A percentile compares a stretch with the other conserved stretches of the same genome.
These are phyloP conservation scores for Pisolithus marmoratus DNA, from an alignment of 768 basidiomycete genomes.

Conservation along the genomic window DNA sequence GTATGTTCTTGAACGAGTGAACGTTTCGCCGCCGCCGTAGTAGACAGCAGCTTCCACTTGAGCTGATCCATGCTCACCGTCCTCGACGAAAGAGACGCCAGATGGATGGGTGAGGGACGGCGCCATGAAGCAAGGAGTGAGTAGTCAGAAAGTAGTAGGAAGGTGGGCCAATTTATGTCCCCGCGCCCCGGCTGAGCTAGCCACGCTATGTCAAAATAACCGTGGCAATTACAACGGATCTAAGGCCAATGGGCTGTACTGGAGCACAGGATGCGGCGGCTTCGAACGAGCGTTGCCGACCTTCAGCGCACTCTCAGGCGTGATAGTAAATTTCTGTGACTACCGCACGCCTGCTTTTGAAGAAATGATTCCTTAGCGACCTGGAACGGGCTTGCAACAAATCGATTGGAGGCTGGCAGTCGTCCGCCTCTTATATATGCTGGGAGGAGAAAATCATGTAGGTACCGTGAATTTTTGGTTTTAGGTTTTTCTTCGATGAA, in stretches of 20 bases:
- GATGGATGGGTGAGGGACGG: conserved; percentile 61
- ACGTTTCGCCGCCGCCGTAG: conserved; percentile 76
- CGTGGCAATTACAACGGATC: conserved; percentile 15
- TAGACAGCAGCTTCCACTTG: conserved; percentile 73
- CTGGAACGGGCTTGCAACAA: background rate
- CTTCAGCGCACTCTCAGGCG: too few species aligned
- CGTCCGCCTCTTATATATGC: background rate
- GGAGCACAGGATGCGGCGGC: too few species aligned
- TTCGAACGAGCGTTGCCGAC: too few species aligned
- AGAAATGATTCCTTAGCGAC: background rate
- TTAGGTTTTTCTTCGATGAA: too few species aligned
- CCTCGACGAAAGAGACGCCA: conserved; percentile 62
- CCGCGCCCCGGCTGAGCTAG: conserved; percentile 8
- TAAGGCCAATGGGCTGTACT: too few species aligned
- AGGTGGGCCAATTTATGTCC: conserved; percentile 15
- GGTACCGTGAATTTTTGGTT: background rate
- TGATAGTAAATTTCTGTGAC: too few species aligned
- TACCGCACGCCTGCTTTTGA: too few species aligned
- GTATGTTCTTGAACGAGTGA: conserved; percentile 82
- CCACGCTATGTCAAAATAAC: conserved; percentile 5
- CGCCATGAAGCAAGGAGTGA: conserved; percentile 41
- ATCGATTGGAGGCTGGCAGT: background rate
- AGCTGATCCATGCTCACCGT: conserved; percentile 41
- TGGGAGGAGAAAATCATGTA: background rate
- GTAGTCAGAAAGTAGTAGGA: conserved; percentile 5